These are phyloP conservation scores for Pseudogymnoascus sp. DNA, from an alignment of 2,329 filamentous ascomycete species.

Conservation along the genomic window DNA sequence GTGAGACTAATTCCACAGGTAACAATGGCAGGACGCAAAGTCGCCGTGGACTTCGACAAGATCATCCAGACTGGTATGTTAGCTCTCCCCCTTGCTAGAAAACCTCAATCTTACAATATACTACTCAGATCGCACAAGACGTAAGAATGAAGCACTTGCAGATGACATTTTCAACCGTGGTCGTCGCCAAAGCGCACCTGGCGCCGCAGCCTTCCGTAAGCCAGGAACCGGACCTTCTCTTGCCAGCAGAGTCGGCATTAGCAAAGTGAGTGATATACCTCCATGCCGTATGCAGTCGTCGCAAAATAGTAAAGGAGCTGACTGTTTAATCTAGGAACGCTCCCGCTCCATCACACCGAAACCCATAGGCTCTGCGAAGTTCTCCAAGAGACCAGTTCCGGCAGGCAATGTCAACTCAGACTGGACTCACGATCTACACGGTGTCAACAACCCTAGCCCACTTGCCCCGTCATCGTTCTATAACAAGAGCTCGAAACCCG, in stretches of 20 bases:
- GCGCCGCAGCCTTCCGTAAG: slow-evolving; percentile 35
- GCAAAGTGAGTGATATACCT: slow-evolving; percentile 46
- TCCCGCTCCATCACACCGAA: slow-evolving; percentile 7
- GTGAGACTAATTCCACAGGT: slow-evolving; percentile 6
- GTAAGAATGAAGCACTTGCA: slow-evolving; percentile 64
- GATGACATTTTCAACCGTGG: slow-evolving; percentile 60
- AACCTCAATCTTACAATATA: background rate
- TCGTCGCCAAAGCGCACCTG: slow-evolving; percentile 48
- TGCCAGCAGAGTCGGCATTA: slow-evolving; percentile 64
- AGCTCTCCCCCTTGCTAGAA: no score
- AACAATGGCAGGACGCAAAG: slow-evolving; percentile 25
- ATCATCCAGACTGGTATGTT: slow-evolving; percentile 26
- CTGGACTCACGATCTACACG: slow-evolving; percentile 65
- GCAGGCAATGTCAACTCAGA: slow-evolving; percentile 54
- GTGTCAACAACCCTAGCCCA: slow-evolving; percentile 34
- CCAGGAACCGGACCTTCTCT: slow-evolving; percentile 45
- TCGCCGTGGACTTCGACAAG: slow-evolving; percentile 25
- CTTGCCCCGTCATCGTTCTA: slow-evolving; percentile 33
- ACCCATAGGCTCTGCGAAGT: background rate
- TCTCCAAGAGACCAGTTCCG: slow-evolving; percentile 31
- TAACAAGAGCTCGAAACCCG: slow-evolving; percentile 20
- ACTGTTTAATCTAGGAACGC: background rate
- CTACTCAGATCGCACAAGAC: slow-evolving; percentile 48
- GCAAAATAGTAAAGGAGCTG: slow-evolving; percentile 13
- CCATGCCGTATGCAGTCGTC: background rate